phyloP scores from a whole-genome alignment of 305 asterid genomes.

The Withania somnifera region DNA sequence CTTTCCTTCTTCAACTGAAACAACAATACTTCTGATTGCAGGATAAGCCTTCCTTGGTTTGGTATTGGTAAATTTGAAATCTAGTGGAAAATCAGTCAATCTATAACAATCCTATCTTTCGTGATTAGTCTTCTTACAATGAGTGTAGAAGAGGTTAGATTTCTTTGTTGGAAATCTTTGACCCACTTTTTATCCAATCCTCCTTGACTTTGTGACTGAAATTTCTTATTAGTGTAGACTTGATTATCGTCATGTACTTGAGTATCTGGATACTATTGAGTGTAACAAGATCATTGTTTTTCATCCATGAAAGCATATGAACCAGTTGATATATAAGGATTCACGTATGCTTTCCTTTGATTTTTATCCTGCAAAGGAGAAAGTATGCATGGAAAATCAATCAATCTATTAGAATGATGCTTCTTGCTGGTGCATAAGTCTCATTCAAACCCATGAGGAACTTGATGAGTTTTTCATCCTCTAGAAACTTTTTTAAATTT shows the following conservation, averaged over 20 bases:
- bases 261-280: not conserved
- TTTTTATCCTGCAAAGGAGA: not conserved
- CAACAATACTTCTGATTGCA: not conserved
- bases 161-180: not conserved
- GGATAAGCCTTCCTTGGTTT: not conserved
- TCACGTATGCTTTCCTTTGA: no score
- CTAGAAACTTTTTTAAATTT: not conserved
- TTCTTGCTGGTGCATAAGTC: not conserved
- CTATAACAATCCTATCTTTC: not conserved
- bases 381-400: not conserved
- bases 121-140: not conserved
- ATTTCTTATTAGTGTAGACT: no score
- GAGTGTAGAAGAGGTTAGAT: not conserved
- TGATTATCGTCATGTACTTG: not conserved
- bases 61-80: not conserved
- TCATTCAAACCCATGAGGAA: not conserved
- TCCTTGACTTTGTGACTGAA: not conserved
- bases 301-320: not conserved
- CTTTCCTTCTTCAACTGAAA: not conserved
- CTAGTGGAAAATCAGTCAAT: not conserved
- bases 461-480: no score
- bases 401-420: not conserved
- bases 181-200: not conserved
- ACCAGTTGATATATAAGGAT: no score
- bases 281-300: no score